These are phyloP conservation scores for Paracorniculantispora psalliotae DNA, from an alignment of 2,329 filamentous ascomycete species.

Conservation along the genomic window DNA sequence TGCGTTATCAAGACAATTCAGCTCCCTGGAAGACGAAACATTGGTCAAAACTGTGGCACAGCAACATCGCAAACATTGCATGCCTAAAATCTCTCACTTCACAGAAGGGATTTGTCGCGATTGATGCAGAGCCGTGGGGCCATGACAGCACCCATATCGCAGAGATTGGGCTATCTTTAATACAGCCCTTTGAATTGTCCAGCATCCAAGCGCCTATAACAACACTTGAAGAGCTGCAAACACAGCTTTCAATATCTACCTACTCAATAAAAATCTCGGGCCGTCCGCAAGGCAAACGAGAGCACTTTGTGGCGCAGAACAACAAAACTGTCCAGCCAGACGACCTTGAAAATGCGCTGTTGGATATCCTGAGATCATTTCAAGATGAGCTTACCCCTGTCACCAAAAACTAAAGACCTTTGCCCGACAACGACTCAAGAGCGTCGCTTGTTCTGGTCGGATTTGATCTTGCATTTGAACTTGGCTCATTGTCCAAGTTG, in stretches of 20 bases:
- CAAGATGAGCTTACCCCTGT: neutral
- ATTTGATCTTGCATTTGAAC: conserved; percentile 7
- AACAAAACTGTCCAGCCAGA: neutral
- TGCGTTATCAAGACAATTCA: neutral
- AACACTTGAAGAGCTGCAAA: neutral
- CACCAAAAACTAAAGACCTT: neutral
- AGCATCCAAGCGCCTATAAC: neutral
- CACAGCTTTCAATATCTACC: neutral
- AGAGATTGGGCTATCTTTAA: conserved; percentile 6
- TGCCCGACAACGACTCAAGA: neutral
- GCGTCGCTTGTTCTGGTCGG: neutral
- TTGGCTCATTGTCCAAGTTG: neutral
- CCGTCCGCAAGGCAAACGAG: conserved; percentile 4
- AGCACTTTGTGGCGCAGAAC: neutral
- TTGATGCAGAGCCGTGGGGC: conserved; percentile 1
- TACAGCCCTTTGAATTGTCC: neutral
- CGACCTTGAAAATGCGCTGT: neutral
- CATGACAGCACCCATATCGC: neutral
- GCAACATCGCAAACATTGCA: neutral
- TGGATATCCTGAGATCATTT: neutral
- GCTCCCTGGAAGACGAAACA: neutral
- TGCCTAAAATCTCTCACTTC: neutral
- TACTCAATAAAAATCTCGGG: neutral
- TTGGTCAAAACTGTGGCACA: conserved; percentile 1
- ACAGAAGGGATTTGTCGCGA: neutral